Percentiles rank a stretch among this genome's conserved stretches.
Conservation (phyloP, 768 basidiomycete genomes). For the Lentinus tigrinus region DNA sequence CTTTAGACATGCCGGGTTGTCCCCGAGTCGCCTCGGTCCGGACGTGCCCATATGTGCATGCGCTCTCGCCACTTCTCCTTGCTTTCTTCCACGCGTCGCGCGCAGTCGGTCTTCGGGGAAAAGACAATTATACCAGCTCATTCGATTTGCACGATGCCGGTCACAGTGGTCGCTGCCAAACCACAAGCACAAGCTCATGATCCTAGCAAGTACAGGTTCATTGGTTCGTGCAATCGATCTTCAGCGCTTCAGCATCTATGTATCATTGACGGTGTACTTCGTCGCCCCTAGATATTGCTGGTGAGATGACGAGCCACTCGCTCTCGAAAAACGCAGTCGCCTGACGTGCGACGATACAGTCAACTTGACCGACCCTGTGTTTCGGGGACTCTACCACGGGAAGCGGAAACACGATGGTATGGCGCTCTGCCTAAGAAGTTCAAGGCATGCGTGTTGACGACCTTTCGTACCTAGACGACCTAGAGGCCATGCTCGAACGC, state of each 20-base stretch:
- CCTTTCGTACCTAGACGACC: slow-evolving; percentile 51
- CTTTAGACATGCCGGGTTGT: too few species aligned
- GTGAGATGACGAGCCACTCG: slow-evolving; percentile 21
- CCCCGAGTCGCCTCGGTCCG: too few species aligned
- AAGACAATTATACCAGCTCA: background rate
- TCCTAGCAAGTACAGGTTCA: slow-evolving; percentile 29
- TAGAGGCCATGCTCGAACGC: slow-evolving; percentile 55
- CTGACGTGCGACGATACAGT: slow-evolving; percentile 28
- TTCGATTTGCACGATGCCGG: slow-evolving; percentile 23
- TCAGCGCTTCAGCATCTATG: background rate
- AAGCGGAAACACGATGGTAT: slow-evolving; percentile 50
- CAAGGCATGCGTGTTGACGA: slow-evolving; percentile 32
- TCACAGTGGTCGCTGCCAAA: slow-evolving; percentile 24
- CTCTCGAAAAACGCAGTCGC: background rate
- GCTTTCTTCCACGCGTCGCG: too few species aligned
- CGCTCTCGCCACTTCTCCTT: too few species aligned
- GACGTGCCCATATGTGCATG: too few species aligned
- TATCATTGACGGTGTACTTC: background rate
- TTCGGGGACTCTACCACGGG: slow-evolving; percentile 50
- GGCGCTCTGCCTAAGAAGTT: slow-evolving; percentile 3
- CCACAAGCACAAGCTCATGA: slow-evolving; percentile 16
- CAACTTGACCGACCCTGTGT: slow-evolving; percentile 58
- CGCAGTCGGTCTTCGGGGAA: background rate
- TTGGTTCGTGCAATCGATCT: slow-evolving; percentile 26
- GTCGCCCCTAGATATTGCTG: slow-evolving; percentile 38